phyloP scores from a whole-genome alignment of 1,284 basidiomycete species.

The Fistulinella staudtii region DNA sequence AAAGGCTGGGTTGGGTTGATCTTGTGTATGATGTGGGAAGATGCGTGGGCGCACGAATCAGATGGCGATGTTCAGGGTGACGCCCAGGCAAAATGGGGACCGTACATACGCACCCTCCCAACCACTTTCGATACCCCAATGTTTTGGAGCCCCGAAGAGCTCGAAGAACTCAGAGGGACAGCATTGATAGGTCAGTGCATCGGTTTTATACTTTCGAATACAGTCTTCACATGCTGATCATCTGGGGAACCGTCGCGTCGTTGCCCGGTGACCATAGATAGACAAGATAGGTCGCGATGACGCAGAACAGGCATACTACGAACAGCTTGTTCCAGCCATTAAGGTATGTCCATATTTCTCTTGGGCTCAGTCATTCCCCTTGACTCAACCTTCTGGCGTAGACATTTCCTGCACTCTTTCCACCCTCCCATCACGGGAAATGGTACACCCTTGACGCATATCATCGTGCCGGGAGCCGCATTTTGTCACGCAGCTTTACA shows the following conservation, averaged over 20 bases:
- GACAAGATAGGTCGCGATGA: constrained; percentile 87
- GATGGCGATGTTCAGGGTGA: constrained; percentile 40
- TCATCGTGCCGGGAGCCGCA: constrained; percentile 91
- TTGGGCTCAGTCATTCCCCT: neutral
- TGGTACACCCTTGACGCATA: constrained; percentile 76
- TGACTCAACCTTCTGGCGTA: constrained; percentile 26
- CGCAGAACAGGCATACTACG: constrained; percentile 73
- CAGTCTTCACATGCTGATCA: no score
- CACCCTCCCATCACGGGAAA: constrained; percentile 39
- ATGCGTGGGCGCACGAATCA: constrained; percentile 37
- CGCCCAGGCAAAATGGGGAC: constrained; percentile 36
- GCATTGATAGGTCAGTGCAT: constrained; percentile 75
- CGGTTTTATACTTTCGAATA: no score
- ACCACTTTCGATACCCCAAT: constrained; percentile 84
- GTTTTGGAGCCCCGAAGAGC: constrained; percentile 83
- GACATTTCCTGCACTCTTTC: constrained; percentile 73
- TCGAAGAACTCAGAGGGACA: constrained; percentile 79
- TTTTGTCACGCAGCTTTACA: constrained; percentile 87
- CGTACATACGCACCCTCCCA: constrained; percentile 55
- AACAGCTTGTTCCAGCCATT: constrained; percentile 64
- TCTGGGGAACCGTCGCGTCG: no score
- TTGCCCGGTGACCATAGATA: constrained; percentile 36
- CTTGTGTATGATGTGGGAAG: constrained; percentile 95
- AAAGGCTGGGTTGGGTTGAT: constrained; percentile 87
- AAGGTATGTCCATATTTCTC: constrained; percentile 41